Evolutionary conservation across 768 basidiomycete species (phyloP).

Genomic region (Leccinum disarticulatum): DNA sequence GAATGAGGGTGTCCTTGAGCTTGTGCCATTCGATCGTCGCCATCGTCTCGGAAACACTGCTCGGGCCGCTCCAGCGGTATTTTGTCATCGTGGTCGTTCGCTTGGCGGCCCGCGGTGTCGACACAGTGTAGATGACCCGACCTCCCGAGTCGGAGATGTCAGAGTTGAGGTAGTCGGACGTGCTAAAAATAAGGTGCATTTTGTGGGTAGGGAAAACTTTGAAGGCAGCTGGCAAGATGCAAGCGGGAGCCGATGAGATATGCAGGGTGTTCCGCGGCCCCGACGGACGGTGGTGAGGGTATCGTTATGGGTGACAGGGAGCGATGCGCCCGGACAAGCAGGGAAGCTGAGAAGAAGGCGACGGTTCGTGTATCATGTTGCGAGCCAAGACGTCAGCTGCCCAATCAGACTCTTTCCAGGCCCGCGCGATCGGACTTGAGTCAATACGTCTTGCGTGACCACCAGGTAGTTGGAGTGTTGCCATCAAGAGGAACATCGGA

Average conservation of each 20-base stretch:
- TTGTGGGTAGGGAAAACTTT: neutral
- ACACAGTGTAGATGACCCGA: slow-evolving; percentile 22
- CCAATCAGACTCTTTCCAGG: neutral
- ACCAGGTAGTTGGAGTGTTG: no score
- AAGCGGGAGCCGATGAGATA: neutral
- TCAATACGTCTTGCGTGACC: neutral
- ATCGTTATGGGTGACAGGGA: neutral
- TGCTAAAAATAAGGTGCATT: slow-evolving; percentile 25
- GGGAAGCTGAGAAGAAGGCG: slow-evolving; percentile 6
- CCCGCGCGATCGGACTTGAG: neutral
- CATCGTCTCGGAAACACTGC: slow-evolving; percentile 25
- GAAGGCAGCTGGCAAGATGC: neutral
- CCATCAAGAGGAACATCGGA: no score
- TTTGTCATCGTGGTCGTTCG: slow-evolving; percentile 27
- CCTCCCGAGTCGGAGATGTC: slow-evolving; percentile 21
- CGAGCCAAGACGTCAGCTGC: slow-evolving; percentile 14
- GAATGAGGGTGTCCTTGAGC: slow-evolving; percentile 28
- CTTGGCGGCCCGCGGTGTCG: slow-evolving; percentile 13
- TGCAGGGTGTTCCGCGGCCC: neutral
- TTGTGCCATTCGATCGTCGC: slow-evolving; percentile 37
- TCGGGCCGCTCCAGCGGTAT: slow-evolving; percentile 21
- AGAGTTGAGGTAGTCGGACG: slow-evolving; percentile 20
- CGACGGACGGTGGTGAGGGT: neutral
- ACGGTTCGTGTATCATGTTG: slow-evolving; percentile 6
- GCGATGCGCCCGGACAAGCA: neutral